Conservation (phyloP, 1,284 basidiomycete genomes). For the Lentinula novae-zelandiae region DNA sequence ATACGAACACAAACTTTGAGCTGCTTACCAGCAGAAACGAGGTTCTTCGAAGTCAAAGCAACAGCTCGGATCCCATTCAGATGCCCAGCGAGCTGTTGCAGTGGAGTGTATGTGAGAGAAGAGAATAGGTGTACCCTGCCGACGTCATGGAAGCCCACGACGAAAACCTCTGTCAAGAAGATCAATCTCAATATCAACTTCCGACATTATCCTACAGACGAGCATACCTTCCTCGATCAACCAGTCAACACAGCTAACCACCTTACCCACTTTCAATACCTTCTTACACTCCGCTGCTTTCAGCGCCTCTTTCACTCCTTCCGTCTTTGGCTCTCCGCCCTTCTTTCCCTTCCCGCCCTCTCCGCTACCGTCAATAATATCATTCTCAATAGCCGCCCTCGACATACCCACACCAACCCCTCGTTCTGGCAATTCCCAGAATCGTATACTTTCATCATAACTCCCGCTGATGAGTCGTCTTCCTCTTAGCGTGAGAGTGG, state of each 20-base stretch:
- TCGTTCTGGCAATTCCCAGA: constrained; percentile 59
- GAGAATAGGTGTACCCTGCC: constrained; percentile 86
- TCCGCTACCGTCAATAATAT: neutral
- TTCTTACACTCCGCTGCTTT: constrained; percentile 71
- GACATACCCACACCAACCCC: constrained; percentile 19
- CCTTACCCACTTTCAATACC: constrained; percentile 78
- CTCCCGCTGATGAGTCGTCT: constrained; percentile 84
- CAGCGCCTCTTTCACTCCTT: constrained; percentile 42
- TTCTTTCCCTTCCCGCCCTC: neutral
- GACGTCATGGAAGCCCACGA: constrained; percentile 90
- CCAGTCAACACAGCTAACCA: constrained; percentile 89
- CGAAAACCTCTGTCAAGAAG: constrained; percentile 66
- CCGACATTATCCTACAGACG: neutral
- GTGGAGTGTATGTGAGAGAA: constrained; percentile 72
- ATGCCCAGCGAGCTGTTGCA: constrained; percentile 83
- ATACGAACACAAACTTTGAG: constrained; percentile 15
- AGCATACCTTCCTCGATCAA: constrained; percentile 67
- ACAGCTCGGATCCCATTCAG: constrained; percentile 83
- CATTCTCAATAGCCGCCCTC: constrained; percentile 13
- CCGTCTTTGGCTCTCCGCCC: neutral
- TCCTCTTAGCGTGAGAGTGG: constrained; percentile 74
- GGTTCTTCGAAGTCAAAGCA: constrained; percentile 78
- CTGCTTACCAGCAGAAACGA: constrained; percentile 75
- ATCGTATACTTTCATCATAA: constrained; percentile 87
- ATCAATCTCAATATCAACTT: neutral